Percentiles rank a stretch among this genome's conserved stretches.
phyloP scores from a whole-genome alignment of 345 rosid species.

The Linum lewisii region DNA sequence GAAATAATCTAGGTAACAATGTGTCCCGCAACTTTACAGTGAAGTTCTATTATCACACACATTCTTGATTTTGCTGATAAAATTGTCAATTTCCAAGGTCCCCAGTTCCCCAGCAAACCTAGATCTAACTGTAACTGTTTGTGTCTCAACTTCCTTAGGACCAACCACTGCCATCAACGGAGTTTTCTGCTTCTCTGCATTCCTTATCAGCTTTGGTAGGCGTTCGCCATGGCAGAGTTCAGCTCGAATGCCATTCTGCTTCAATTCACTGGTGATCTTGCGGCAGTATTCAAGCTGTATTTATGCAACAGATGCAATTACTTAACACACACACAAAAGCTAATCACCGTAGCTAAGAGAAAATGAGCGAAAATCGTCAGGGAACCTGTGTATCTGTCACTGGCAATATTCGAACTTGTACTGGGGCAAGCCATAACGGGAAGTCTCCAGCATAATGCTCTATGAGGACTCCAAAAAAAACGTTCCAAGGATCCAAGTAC shows the following conservation, averaged over 20 bases:
- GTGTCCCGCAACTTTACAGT: slow-evolving; percentile 18
- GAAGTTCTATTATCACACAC: slow-evolving; percentile 43
- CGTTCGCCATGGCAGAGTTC: slow-evolving; percentile 89
- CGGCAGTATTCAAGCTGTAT: slow-evolving; percentile 60
- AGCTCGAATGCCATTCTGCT: slow-evolving; percentile 49
- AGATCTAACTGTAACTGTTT: slow-evolving; percentile 66
- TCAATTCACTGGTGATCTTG: slow-evolving; percentile 46
- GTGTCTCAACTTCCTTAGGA: slow-evolving; percentile 71
- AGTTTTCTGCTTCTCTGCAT: slow-evolving; percentile 81
- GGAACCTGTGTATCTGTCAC: slow-evolving; percentile 82
- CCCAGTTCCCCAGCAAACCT: slow-evolving; percentile 84
- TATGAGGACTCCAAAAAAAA: slow-evolving; percentile 85
- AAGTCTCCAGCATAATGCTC: slow-evolving; percentile 98
- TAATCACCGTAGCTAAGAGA: not conserved
- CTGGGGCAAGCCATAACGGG: slow-evolving; percentile 87
- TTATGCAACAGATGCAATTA: not conserved
- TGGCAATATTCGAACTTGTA: slow-evolving; percentile 82
- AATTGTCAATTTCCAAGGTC: slow-evolving; percentile 53
- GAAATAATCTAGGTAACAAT: no score
- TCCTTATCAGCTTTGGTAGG: slow-evolving; percentile 83
- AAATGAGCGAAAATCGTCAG: not conserved
- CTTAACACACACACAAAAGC: slow-evolving; percentile 1
- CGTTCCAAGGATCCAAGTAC: slow-evolving; percentile 88
- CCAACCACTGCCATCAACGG: slow-evolving; percentile 93
- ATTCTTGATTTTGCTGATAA: slow-evolving; percentile 41